Percentiles rank a stretch among this genome's conserved stretches.
Evolutionary conservation across 345 rosid genomes (phyloP).

Genomic region (Cardamine occulta): DNA sequence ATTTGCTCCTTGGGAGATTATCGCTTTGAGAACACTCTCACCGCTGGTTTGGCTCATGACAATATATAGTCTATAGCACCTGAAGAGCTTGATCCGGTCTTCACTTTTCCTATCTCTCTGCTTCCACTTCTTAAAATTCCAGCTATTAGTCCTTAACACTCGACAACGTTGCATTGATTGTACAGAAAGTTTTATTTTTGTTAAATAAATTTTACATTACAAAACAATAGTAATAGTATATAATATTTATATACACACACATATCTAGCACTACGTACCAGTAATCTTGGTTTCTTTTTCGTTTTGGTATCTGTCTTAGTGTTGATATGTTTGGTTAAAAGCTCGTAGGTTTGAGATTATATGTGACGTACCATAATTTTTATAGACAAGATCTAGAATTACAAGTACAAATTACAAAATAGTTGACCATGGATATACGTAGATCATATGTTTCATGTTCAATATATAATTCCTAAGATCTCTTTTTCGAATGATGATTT

Average conservation of each 20-base stretch:
- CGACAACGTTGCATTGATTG: not conserved
- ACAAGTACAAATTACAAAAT: not conserved
- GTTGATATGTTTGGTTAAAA: constrained; percentile 15
- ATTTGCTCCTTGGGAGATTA: not conserved
- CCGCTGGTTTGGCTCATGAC: not conserved
- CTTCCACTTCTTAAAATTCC: not conserved
- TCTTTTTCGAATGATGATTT: not conserved
- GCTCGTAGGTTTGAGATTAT: constrained; percentile 32
- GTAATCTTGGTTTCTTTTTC: not conserved
- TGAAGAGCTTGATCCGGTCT: not conserved
- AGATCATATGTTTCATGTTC: not conserved
- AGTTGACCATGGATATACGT: constrained; percentile 9
- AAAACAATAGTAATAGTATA: no score
- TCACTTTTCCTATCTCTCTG: not conserved
- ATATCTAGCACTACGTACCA: not conserved
- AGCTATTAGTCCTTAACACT: not conserved
- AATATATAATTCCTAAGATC: not conserved
- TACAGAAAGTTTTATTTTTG: no score
- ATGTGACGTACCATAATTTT: constrained; percentile 9
- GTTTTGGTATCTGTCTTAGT: constrained; percentile 22
- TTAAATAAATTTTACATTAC: not conserved
- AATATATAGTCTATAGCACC: no score
- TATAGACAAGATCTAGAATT: not conserved
- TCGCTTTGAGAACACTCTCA: not conserved
- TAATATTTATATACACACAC: not conserved